These are phyloP conservation scores for Penicillium griseofulvum DNA, from an alignment of 2,329 filamentous ascomycete genomes.

Conservation along the genomic window DNA sequence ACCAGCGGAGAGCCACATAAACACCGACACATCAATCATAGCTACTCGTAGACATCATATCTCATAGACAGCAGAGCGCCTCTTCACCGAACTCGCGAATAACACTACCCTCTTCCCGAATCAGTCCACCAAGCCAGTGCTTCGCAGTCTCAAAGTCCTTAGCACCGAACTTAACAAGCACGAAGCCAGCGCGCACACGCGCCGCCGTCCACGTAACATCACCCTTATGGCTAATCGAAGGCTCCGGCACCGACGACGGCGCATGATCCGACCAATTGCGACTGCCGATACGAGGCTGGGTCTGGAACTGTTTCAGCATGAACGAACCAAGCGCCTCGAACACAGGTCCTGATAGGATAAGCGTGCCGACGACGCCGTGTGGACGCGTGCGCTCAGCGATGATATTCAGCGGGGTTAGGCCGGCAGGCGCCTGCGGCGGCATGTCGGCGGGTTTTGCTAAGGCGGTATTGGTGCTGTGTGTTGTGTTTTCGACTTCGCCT, in stretches of 20 bases:
- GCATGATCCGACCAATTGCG: slow-evolving; percentile 62
- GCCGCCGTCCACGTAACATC: slow-evolving; percentile 80
- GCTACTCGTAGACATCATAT: background rate
- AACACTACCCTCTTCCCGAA: slow-evolving; percentile 71
- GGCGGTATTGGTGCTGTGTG: slow-evolving; percentile 8
- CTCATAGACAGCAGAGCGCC: slow-evolving; percentile 68
- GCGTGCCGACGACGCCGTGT: slow-evolving; percentile 75
- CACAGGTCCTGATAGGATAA: slow-evolving; percentile 74
- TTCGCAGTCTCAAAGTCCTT: slow-evolving; percentile 76
- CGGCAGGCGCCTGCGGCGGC: slow-evolving; percentile 16
- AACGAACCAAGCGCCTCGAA: slow-evolving; percentile 67
- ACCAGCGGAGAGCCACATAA: background rate
- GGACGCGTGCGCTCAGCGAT: slow-evolving; percentile 65
- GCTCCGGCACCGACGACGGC: slow-evolving; percentile 20
- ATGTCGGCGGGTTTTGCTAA: slow-evolving; percentile 7
- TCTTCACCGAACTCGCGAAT: slow-evolving; percentile 72
- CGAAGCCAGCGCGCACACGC: slow-evolving; percentile 69
- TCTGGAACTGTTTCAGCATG: slow-evolving; percentile 75
- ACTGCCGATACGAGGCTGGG: slow-evolving; percentile 76
- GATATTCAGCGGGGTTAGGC: slow-evolving; percentile 23
- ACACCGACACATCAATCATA: background rate
- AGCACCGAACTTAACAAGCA: slow-evolving; percentile 88
- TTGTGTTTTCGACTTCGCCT: slow-evolving; percentile 36
- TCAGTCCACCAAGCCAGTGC: slow-evolving; percentile 74
- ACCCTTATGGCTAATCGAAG: slow-evolving; percentile 39